Evolutionary conservation across 2,329 filamentous ascomycete species (phyloP).

Genomic region (Venturia effusa): DNA sequence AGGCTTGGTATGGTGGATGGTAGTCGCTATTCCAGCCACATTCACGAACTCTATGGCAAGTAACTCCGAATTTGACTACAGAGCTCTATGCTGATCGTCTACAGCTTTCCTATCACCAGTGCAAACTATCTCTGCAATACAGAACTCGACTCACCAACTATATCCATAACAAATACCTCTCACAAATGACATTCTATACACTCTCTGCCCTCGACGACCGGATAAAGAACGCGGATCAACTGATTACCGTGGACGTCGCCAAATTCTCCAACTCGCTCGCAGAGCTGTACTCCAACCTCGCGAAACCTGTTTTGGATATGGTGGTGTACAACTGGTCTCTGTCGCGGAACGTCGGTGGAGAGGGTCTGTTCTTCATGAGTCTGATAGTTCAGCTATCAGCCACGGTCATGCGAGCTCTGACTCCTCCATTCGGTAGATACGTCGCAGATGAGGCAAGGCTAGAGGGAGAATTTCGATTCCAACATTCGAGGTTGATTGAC

Average conservation of each 20-base stretch:
- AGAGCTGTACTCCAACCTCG: slow-evolving; percentile 90
- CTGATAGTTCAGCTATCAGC: slow-evolving; percentile 88
- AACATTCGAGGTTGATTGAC: slow-evolving; percentile 89
- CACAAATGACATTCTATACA: slow-evolving; percentile 96
- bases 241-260: slow-evolving; percentile 92
- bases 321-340: slow-evolving; percentile 92
- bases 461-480: slow-evolving; percentile 92
- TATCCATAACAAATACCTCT: slow-evolving; percentile 91
- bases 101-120: slow-evolving; percentile 91
- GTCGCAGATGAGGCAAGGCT: slow-evolving; percentile 91
- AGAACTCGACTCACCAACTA: slow-evolving; percentile 85
- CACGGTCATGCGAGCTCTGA: slow-evolving; percentile 84
- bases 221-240: slow-evolving; percentile 96
- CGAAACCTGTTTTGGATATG: slow-evolving; percentile 91
- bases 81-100: background rate
- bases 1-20: slow-evolving; percentile 95
- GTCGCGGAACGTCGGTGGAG: slow-evolving; percentile 88
- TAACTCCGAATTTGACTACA: slow-evolving; percentile 9
- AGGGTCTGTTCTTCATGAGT: slow-evolving; percentile 92
- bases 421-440: slow-evolving; percentile 93
- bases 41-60: slow-evolving; percentile 97
- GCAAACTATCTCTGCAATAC: slow-evolving; percentile 85
- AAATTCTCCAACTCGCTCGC: slow-evolving; percentile 93
- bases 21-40: slow-evolving; percentile 87
- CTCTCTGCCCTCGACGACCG: slow-evolving; percentile 90